Evolutionary conservation across 306 rosid species (phyloP).

Genomic region (Ammopiptanthus mongolicus): DNA sequence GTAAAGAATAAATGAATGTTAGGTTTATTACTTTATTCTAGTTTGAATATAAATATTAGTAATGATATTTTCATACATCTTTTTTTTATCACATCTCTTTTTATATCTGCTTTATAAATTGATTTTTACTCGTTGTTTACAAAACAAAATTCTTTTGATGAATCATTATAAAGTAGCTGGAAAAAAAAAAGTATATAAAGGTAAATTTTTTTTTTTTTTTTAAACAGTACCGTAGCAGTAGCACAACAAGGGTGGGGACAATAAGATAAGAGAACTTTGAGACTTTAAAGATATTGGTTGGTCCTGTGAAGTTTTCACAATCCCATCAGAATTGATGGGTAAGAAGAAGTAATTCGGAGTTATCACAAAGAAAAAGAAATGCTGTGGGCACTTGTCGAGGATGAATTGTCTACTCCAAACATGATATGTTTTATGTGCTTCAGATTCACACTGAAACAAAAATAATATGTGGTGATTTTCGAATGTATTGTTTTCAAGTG

Average conservation of each 20-base stretch:
- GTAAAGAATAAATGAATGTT: slow-evolving; percentile 1
- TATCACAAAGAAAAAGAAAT: slow-evolving; percentile 18
- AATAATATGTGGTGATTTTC: slow-evolving; percentile 12
- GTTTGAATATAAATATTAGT: not conserved
- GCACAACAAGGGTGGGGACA: slow-evolving; percentile 13
- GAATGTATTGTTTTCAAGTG: slow-evolving; percentile 2
- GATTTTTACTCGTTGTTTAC: no score
- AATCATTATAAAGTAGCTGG: no score
- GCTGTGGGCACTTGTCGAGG: slow-evolving; percentile 26
- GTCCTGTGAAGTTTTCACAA: not conserved
- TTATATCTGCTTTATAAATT: no score
- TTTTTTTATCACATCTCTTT: no score
- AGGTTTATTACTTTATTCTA: slow-evolving; percentile 8
- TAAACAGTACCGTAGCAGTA: not conserved
- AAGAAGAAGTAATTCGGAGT: slow-evolving; percentile 19
- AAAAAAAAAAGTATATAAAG: no score
- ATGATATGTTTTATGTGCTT: not conserved
- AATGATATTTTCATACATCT: no score
- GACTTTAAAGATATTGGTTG: slow-evolving; percentile 13
- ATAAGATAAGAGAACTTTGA: not conserved
- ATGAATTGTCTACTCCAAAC: not conserved
- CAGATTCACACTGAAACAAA: not conserved
- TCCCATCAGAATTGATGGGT: not conserved
- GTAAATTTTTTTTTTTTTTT: no score
- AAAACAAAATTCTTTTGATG: no score